Evolutionary conservation across 2,329 filamentous ascomycete genomes (phyloP).

Genomic region (Thelonectria blattea): DNA sequence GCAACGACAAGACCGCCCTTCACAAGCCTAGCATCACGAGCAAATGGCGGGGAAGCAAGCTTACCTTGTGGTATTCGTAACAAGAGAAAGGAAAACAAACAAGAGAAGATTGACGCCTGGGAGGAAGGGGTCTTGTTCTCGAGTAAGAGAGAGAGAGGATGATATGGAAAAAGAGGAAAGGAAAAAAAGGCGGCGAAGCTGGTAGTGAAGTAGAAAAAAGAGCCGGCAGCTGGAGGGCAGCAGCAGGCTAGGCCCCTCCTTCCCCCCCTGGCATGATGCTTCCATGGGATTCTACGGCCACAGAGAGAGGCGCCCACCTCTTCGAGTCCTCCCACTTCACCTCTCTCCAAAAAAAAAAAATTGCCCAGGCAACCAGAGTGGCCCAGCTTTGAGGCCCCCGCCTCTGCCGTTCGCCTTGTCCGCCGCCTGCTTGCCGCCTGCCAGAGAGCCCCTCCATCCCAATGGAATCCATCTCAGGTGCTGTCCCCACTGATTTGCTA

Average conservation of each 20-base stretch:
- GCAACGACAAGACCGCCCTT: background rate
- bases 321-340: conserved; percentile 17
- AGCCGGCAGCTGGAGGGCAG: conserved; percentile 29
- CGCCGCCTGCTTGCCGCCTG: background rate
- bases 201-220: conserved; percentile 46
- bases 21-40: background rate
- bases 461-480: too few relatives aligned
- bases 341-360: background rate
- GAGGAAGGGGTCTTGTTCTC: conserved; percentile 32
- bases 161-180: conserved; percentile 30
- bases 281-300: conserved; percentile 55
- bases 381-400: background rate
- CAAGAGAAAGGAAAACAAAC: conserved; percentile 32
- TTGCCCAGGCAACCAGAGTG: conserved; percentile 21
- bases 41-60: conserved; percentile 13
- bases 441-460: background rate
- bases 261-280: conserved; percentile 44
- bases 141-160: conserved; percentile 29
- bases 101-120: conserved; percentile 35
- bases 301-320: conserved; percentile 31
- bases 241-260: conserved; percentile 34
- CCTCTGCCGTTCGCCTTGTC: too few relatives aligned
- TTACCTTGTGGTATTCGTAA: conserved; percentile 38
- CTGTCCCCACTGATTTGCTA: conserved; percentile 31
- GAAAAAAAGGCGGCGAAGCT: conserved; percentile 35